Conservation (phyloP, 768 basidiomycete genomes). For the Collybia sp. region DNA sequence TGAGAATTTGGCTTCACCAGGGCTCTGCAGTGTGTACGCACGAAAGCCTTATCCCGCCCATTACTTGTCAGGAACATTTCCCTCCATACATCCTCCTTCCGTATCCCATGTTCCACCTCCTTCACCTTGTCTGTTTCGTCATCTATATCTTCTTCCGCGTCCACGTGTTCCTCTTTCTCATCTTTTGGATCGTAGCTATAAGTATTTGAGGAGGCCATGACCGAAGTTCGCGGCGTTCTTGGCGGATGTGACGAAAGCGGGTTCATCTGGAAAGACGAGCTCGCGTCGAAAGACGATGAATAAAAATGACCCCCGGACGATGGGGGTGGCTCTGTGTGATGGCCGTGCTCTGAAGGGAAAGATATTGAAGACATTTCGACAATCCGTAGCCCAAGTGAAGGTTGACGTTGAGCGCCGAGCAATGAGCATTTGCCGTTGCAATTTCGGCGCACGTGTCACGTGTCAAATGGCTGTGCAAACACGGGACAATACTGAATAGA, state of each 20-base stretch:
- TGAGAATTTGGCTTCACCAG: not conserved
- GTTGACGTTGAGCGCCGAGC: too few species aligned
- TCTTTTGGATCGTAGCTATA: slow-evolving; percentile 44
- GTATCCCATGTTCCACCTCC: slow-evolving; percentile 41
- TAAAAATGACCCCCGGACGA: slow-evolving; percentile 48
- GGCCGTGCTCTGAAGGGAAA: slow-evolving; percentile 45
- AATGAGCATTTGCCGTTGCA: not conserved
- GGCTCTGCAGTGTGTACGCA: slow-evolving; percentile 31
- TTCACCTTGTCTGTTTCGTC: slow-evolving; percentile 43
- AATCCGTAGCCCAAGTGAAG: too few species aligned
- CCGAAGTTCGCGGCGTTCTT: slow-evolving; percentile 63
- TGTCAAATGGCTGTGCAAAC: too few species aligned
- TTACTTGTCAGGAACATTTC: slow-evolving; percentile 75
- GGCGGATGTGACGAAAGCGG: slow-evolving; percentile 77
- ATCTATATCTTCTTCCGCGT: slow-evolving; percentile 41
- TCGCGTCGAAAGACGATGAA: slow-evolving; percentile 53
- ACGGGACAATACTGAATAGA: too few species aligned
- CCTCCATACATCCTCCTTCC: slow-evolving; percentile 69
- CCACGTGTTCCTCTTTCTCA: slow-evolving; percentile 28
- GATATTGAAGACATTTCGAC: slow-evolving; percentile 69
- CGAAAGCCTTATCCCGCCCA: slow-evolving; percentile 83
- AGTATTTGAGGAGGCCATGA: slow-evolving; percentile 32
- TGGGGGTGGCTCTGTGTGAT: slow-evolving; percentile 24
- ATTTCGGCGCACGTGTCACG: slow-evolving; percentile 9
- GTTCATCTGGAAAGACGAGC: slow-evolving; percentile 73